phyloP scores from a whole-genome alignment of 306 rosid genomes.

The Begonia loranthoides region DNA sequence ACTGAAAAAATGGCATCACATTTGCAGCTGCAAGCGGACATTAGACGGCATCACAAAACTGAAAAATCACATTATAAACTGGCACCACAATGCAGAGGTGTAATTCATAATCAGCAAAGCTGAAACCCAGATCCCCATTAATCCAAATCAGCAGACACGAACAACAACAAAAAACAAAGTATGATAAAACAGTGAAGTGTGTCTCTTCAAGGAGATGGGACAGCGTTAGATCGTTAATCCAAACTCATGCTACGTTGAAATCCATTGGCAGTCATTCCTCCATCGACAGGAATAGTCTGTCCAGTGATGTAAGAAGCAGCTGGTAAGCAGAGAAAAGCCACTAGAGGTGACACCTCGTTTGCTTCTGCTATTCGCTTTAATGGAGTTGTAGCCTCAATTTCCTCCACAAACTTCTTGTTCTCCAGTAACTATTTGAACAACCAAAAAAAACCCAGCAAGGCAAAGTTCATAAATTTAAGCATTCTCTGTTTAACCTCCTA shows the following conservation, averaged over 20 bases:
- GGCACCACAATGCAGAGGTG: no score
- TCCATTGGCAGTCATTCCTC: constrained; percentile 57
- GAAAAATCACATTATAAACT: no score
- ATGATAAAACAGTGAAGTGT: no score
- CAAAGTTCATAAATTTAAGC: background rate
- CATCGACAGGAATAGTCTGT: constrained; percentile 62
- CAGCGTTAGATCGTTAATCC: background rate
- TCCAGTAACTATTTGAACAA: constrained; percentile 32
- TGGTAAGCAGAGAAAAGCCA: constrained; percentile 69
- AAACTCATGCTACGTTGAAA: constrained; percentile 29
- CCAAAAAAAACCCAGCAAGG: background rate
- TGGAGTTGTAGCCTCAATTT: constrained; percentile 38
- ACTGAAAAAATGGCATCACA: no score
- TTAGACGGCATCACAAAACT: no score
- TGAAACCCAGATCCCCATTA: no score
- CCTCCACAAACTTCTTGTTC: constrained; percentile 26
- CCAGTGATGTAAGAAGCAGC: constrained; percentile 86
- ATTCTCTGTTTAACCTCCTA: background rate
- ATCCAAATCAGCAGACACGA: no score
- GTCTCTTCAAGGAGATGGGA: no score
- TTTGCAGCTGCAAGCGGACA: no score
- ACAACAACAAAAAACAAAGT: no score
- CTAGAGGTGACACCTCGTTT: constrained; percentile 73
- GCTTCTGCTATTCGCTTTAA: constrained; percentile 55
- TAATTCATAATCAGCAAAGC: no score